Evolutionary conservation across 352 stramenopile genomes (phyloP).

Genomic region (Globisporangium rhizosaccharum): DNA sequence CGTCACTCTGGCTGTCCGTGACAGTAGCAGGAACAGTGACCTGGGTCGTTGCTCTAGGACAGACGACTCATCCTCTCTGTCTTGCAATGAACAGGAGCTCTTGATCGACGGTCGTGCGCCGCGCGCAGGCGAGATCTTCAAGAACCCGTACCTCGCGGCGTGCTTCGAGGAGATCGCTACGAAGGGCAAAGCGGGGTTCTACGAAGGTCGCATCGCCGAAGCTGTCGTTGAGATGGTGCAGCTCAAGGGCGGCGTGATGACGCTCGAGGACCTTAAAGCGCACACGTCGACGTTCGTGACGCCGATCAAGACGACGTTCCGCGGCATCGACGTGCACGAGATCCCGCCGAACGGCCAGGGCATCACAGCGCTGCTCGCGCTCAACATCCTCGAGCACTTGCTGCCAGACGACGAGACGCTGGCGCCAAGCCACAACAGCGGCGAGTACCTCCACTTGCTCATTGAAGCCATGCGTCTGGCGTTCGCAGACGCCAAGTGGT

Average conservation of each 20-base stretch:
- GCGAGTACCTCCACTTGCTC: constrained; percentile 83
- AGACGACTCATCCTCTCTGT: too few species aligned
- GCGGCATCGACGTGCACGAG: constrained; percentile 88
- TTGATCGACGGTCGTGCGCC: constrained; percentile 49
- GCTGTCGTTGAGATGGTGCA: constrained; percentile 84
- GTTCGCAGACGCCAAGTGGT: constrained; percentile 90
- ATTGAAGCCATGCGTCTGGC: constrained; percentile 92
- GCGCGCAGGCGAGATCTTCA: constrained; percentile 73
- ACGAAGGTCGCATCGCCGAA: constrained; percentile 77
- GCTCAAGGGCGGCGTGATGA: constrained; percentile 61
- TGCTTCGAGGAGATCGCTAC: constrained; percentile 84
- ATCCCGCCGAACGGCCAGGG: constrained; percentile 95
- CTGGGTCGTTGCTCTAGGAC: not conserved
- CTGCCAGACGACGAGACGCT: constrained; percentile 22
- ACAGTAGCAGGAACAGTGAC: not conserved
- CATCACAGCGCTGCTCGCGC: constrained; percentile 92
- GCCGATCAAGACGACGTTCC: constrained; percentile 88
- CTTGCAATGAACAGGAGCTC: constrained; percentile 26
- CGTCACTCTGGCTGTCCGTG: constrained; percentile 2
- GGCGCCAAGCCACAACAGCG: constrained; percentile 40
- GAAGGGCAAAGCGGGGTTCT: constrained; percentile 86
- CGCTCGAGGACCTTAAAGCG: constrained; percentile 77
- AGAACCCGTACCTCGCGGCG: constrained; percentile 79
- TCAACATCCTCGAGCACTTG: constrained; percentile 88
- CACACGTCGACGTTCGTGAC: constrained; percentile 89